A percentile compares a stretch with the other conserved stretches of the same genome.
Conservation (phyloP, 768 basidiomycete genomes). For the Termitomyces sp. region DNA sequence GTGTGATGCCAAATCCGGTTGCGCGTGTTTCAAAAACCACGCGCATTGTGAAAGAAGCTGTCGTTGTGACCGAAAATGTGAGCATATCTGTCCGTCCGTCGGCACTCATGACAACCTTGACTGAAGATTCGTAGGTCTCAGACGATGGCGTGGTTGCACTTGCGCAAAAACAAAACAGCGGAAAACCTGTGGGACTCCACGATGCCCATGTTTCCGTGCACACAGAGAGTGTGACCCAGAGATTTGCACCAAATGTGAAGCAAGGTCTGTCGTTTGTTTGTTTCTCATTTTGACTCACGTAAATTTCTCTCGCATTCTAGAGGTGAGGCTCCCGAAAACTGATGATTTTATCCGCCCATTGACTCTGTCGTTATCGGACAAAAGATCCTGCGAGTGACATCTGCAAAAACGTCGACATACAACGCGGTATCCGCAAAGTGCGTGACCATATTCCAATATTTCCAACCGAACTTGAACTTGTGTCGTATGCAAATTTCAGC, state of each 20-base stretch:
- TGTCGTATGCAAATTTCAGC: conserved; percentile 21
- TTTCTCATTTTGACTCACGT: background rate
- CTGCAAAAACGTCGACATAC: conserved; percentile 51
- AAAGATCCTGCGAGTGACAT: conserved; percentile 25
- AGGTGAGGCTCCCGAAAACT: conserved; percentile 10
- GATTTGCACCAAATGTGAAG: conserved; percentile 50
- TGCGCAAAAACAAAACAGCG: conserved; percentile 31
- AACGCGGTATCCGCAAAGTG: conserved; percentile 43
- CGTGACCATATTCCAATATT: background rate
- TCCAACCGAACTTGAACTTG: background rate
- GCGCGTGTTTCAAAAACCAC: conserved; percentile 47
- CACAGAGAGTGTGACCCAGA: conserved; percentile 69
- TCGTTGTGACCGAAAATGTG: conserved; percentile 49
- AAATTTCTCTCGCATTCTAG: conserved; percentile 7
- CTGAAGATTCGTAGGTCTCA: conserved; percentile 37
- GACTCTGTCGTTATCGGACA: background rate
- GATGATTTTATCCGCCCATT: background rate
- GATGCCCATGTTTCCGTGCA: conserved; percentile 50
- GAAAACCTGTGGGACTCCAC: conserved; percentile 31
- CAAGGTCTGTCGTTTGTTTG: conserved; percentile 33
- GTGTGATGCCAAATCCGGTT: conserved; percentile 40
- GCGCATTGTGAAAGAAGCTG: conserved; percentile 57
- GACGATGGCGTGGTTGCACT: conserved; percentile 55
- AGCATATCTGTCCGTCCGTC: conserved; percentile 21
- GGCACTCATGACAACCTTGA: background rate